These are phyloP conservation scores for Fomitopsis pinicola DNA, from an alignment of 1,284 basidiomycete genomes.

Conservation along the genomic window DNA sequence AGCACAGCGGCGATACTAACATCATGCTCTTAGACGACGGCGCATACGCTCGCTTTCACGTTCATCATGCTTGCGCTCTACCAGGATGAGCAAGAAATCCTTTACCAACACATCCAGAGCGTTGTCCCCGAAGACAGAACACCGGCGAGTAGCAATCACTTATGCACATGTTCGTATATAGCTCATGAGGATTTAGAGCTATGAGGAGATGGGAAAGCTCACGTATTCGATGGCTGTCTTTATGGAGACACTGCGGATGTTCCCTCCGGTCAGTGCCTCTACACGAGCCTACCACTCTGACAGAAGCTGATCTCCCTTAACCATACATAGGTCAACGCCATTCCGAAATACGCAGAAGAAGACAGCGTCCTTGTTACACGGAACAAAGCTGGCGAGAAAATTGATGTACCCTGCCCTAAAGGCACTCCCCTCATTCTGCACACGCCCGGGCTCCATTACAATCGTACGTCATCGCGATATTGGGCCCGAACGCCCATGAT, in stretches of 20 bases:
- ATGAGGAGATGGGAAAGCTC: slow-evolving; percentile 47
- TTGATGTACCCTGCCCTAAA: slow-evolving; percentile 40
- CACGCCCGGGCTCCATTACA: slow-evolving; percentile 41
- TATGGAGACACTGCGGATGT: slow-evolving; percentile 58
- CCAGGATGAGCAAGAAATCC: slow-evolving; percentile 56
- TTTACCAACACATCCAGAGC: slow-evolving; percentile 47
- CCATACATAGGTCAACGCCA: slow-evolving; percentile 26
- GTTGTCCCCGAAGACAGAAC: slow-evolving; percentile 37
- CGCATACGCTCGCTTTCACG: slow-evolving; percentile 53
- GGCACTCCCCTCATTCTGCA: slow-evolving; percentile 38
- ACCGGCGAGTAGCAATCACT: slow-evolving; percentile 31
- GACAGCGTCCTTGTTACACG: slow-evolving; percentile 39
- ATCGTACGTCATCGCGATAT: slow-evolving; percentile 16
- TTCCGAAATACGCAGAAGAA: slow-evolving; percentile 49
- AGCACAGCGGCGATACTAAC: not conserved
- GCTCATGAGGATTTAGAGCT: slow-evolving; percentile 16
- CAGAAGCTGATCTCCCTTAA: not conserved
- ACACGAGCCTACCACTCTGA: not conserved
- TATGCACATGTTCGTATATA: too few relatives aligned
- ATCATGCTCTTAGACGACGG: slow-evolving; percentile 35
- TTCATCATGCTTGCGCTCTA: slow-evolving; percentile 50
- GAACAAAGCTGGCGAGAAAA: slow-evolving; percentile 36
- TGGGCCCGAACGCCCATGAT: not conserved
- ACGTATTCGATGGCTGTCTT: slow-evolving; percentile 46
- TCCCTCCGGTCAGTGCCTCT: slow-evolving; percentile 44